A percentile compares a stretch with the other conserved stretches of the same genome.
These are phyloP conservation scores for Juglanconis oblonga DNA, from an alignment of 2,329 filamentous ascomycete species.

Conservation along the genomic window DNA sequence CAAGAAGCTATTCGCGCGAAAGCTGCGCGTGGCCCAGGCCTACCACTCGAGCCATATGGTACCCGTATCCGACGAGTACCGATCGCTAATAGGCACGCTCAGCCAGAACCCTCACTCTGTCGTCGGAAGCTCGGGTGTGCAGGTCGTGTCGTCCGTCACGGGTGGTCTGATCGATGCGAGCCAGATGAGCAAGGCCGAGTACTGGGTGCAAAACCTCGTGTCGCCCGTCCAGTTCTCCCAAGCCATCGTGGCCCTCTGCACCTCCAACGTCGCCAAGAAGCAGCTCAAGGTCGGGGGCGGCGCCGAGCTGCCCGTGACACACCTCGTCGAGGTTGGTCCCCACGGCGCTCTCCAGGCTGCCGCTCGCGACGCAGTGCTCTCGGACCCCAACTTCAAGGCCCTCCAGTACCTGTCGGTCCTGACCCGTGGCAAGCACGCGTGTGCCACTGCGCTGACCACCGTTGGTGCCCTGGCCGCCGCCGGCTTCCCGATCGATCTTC, in stretches of 20 bases:
- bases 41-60: constrained; percentile 32
- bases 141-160: constrained; percentile 11
- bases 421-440: constrained; percentile 7
- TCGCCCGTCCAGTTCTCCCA: constrained; percentile 13
- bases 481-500: constrained; percentile 1
- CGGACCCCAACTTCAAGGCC: constrained; percentile 14
- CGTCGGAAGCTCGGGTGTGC: neutral
- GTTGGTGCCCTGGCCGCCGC: constrained; percentile 7
- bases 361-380: constrained; percentile 20
- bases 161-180: neutral
- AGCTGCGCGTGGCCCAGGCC: constrained; percentile 25
- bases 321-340: constrained; percentile 30
- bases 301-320: constrained; percentile 13
- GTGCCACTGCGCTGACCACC: constrained; percentile 4
- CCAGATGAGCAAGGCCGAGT: constrained; percentile 18
- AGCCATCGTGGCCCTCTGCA: constrained; percentile 17
- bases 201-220: constrained; percentile 19
- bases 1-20: constrained; percentile 27
- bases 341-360: constrained; percentile 27
- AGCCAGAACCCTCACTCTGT: constrained; percentile 1
- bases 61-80: constrained; percentile 25
- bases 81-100: constrained; percentile 16
- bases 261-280: constrained; percentile 15
- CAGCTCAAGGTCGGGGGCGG: constrained; percentile 15
- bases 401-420: constrained; percentile 9